A percentile compares a stretch with the other conserved stretches of the same genome.
These are phyloP conservation scores for Astragalus membranaceus DNA, from an alignment of 306 rosid genomes.

Conservation along the genomic window DNA sequence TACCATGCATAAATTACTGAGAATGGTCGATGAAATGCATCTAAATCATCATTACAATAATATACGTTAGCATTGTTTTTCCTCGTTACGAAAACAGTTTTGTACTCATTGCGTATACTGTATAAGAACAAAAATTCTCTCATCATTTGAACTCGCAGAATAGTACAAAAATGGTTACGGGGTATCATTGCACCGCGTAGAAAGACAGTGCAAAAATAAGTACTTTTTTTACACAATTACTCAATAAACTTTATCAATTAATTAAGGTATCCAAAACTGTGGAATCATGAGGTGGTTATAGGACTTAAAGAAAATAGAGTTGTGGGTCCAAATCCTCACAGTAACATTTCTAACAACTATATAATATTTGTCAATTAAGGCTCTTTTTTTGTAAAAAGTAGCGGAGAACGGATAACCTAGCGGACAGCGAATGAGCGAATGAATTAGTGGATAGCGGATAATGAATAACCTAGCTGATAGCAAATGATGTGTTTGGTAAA, in stretches of 20 bases:
- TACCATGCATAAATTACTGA: no score
- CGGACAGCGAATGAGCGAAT: no score
- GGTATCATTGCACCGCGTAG: neutral
- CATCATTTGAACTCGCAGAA: neutral
- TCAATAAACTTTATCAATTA: neutral
- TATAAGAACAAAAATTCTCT: neutral
- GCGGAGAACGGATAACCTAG: no score
- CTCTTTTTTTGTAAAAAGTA: no score
- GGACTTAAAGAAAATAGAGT: no score
- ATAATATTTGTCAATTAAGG: no score
- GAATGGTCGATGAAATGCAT: neutral
- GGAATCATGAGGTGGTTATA: no score
- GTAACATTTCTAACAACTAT: no score
- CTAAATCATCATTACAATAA: slow-evolving; percentile 2
- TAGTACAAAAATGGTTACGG: slow-evolving; percentile 12
- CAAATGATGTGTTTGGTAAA: no score
- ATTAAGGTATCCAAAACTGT: neutral
- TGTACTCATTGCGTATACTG: neutral
- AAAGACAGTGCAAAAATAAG: neutral
- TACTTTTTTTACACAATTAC: neutral
- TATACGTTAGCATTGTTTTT: neutral
- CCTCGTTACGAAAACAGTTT: neutral
- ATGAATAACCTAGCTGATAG: no score
- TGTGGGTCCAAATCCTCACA: no score
- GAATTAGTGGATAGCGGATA: no score